phyloP scores from a whole-genome alignment of 1,139 yeast species.

The Diutina rugosa region DNA sequence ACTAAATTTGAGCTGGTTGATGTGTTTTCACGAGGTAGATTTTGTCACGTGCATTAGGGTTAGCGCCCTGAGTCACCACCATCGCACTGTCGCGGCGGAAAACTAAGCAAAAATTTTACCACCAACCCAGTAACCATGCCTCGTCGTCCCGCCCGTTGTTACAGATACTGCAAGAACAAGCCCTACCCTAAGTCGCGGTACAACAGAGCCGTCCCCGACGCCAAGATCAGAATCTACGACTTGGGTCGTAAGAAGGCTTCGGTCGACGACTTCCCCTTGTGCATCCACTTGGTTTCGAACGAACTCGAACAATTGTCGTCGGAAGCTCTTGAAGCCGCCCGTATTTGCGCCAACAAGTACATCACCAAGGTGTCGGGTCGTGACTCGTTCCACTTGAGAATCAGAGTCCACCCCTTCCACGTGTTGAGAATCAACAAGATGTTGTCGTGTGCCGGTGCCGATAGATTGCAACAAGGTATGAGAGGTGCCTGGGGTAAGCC shows the following conservation, averaged over 20 bases:
- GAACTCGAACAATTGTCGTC: conserved; percentile 98
- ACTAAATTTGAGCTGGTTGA: no score
- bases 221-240: conserved; percentile 98
- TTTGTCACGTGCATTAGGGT: neutral
- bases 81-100: neutral
- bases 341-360: conserved; percentile 99
- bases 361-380: conserved; percentile 96
- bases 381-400: conserved; percentile 99
- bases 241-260: conserved; percentile 99
- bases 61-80: neutral
- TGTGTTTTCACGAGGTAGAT: neutral
- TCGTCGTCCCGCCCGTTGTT: conserved; percentile 99
- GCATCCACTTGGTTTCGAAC: conserved; percentile 98
- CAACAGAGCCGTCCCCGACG: conserved; percentile 99
- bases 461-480: conserved; percentile 99
- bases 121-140: conserved; percentile 53
- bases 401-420: conserved; percentile 99
- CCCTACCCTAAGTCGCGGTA: conserved; percentile 99
- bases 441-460: conserved; percentile 99
- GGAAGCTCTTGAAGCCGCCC: conserved; percentile 99
- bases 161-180: conserved; percentile 99
- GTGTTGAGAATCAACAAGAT: conserved; percentile 99
- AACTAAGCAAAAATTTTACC: neutral
- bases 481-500: conserved; percentile 99
- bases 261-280: conserved; percentile 98